Percentiles rank a stretch among this genome's conserved stretches.
These are phyloP conservation scores for Schizothecium vesticola DNA, from an alignment of 495 filamentous ascomycete genomes.

Conservation along the genomic window DNA sequence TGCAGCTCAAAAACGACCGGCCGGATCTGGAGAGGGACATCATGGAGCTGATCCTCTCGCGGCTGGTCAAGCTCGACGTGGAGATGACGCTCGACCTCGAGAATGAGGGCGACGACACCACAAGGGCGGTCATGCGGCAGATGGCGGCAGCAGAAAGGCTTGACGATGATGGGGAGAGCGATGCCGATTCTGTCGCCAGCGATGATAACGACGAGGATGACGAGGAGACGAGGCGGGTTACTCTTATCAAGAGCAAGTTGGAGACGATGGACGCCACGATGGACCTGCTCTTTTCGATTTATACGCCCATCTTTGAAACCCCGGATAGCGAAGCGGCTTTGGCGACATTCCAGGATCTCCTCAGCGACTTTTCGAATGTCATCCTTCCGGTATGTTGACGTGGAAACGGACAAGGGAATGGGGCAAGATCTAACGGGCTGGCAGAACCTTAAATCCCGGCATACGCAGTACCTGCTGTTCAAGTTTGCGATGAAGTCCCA, in stretches of 20 bases:
- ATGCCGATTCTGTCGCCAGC: conserved; percentile 43
- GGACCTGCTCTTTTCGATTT: conserved; percentile 80
- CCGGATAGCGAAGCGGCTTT: conserved; percentile 44
- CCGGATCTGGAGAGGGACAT: conserved; percentile 78
- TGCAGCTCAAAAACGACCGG: conserved; percentile 66
- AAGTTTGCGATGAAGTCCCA: conserved; percentile 80
- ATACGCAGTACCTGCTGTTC: conserved; percentile 57
- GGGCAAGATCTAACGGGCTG: conserved; percentile 5
- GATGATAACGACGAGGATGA: conserved; percentile 45
- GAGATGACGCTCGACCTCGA: conserved; percentile 92
- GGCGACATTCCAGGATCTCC: conserved; percentile 61
- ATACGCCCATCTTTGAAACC: conserved; percentile 60
- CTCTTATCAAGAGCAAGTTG: conserved; percentile 70
- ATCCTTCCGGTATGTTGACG: conserved; percentile 74
- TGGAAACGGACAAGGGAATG: neutral
- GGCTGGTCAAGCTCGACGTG: conserved; percentile 82
- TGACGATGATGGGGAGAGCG: conserved; percentile 58
- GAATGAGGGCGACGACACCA: conserved; percentile 46
- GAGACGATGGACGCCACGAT: conserved; percentile 91
- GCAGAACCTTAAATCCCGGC: conserved; percentile 29
- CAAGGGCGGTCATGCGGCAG: conserved; percentile 42
- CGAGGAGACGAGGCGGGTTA: conserved; percentile 42
- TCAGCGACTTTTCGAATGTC: conserved; percentile 75
- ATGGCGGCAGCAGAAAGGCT: conserved; percentile 39
- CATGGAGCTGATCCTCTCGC: conserved; percentile 74